These are phyloP conservation scores for Debaryomycetaceae sp. DNA, from an alignment of 1,139 yeast genomes.

Conservation along the genomic window DNA sequence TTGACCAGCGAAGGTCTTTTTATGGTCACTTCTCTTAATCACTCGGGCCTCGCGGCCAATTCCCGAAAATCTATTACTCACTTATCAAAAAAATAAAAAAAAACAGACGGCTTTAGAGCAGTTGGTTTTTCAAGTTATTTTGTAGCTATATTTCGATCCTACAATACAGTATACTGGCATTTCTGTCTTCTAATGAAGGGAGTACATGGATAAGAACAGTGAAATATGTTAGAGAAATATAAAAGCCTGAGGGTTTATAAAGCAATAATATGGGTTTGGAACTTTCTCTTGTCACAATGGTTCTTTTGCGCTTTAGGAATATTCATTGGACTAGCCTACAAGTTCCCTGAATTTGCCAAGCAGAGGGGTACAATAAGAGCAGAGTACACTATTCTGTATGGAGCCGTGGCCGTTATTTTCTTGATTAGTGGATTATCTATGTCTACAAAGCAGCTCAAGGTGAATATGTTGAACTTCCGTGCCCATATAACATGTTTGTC, in stretches of 20 bases:
- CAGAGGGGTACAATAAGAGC: slow-evolving; percentile 76
- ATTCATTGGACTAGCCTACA: slow-evolving; percentile 70
- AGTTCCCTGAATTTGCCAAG: slow-evolving; percentile 78
- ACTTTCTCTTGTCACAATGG: slow-evolving; percentile 54
- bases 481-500: slow-evolving; percentile 72
- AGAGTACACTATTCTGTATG: slow-evolving; percentile 75
- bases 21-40: no score
- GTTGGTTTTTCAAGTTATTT: no score
- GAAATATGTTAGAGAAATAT: background rate
- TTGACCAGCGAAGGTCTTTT: no score
- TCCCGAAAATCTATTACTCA: no score
- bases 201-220: background rate
- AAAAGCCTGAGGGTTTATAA: slow-evolving; percentile 7
- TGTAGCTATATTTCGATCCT: no score
- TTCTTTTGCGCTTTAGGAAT: slow-evolving; percentile 70
- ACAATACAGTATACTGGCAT: no score
- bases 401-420: slow-evolving; percentile 84
- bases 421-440: slow-evolving; percentile 77
- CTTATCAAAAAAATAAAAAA: no score
- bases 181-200: no score
- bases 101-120: no score
- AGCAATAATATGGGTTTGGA: slow-evolving; percentile 11
- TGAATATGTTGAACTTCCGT: slow-evolving; percentile 70
- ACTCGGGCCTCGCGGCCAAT: no score
- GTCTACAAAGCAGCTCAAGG: slow-evolving; percentile 56